Evolutionary conservation across 352 stramenopile genomes (phyloP), one percentile per base, ranked within the genome.

Genomic region (Phytophthora syringae): DNA sequence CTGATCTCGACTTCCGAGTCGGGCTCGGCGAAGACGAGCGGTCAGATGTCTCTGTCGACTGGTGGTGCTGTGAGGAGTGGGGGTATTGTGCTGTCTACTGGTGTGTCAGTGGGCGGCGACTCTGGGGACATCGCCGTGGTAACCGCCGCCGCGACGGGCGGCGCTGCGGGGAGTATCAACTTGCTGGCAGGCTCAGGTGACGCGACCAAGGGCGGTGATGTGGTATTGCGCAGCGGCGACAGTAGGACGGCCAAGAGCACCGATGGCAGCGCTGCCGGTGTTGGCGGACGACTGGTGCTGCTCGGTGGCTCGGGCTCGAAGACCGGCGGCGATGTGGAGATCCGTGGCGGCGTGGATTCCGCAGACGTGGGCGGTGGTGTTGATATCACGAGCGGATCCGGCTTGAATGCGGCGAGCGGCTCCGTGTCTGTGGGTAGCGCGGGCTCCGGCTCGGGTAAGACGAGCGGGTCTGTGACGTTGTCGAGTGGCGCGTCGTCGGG

Each of bases 401-500:
- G 49, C 6, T n/a, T n/a, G 30, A 28, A 10, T 32, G 49, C 49
- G 49, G n/a, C n/a, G n/a, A 51, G n/a, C 36, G 65, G 64, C 22
- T 24, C 32, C 25, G 52, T 37, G 20, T 37, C 32, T 25, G 30
- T 37, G 7, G 71, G 40, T 34, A 56, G 49, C 20, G 30, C 49
- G 28, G 21, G 24, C 10, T 43, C 30, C 51, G 34, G 49, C 30
- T 24, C 30, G 32, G 49, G 30, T 16, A 56, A 56, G 49, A 32
- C 36, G 49, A 56, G 49, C 30, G 69, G 69, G 1, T 61, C 67
- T 10, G 36, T 74, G 11, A 52, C 16, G 10, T 21, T 80, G 11
- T 68, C 65, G 3, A 74, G 64, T 15, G 70, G 72, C n/a, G n/a
- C n/a, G n/a, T n/a, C n/a, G n/a, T n/a, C n/a, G n/a, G n/a, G n/a